Evolutionary conservation across 371 early-diverging fungal species (phyloP).

Genomic region (Lichtheimia ramosa): DNA sequence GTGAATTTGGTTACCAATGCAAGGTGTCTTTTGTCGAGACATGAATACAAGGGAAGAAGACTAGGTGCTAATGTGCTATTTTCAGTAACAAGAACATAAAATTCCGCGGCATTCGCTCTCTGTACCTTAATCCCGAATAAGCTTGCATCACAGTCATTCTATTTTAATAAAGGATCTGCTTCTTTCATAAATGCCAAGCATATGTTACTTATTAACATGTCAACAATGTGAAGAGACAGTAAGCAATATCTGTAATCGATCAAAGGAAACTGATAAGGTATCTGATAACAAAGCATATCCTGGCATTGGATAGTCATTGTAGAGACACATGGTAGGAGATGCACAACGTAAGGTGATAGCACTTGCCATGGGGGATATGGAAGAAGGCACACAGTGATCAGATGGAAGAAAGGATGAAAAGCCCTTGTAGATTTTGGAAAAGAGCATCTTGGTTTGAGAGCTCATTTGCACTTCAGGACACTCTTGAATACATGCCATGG

Average conservation of each 20-base stretch:
- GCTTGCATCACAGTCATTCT: too few species aligned
- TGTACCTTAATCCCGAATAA: too few species aligned
- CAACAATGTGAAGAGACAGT: too few species aligned
- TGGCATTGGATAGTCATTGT: conserved; percentile 7
- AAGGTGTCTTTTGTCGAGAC: conserved; percentile 1
- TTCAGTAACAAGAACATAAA: too few species aligned
- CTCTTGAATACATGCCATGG: neutral
- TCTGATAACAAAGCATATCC: conserved; percentile 9
- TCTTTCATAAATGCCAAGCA: too few species aligned
- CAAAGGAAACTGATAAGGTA: neutral
- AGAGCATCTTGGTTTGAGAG: neutral
- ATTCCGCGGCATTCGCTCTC: too few species aligned
- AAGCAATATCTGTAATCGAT: too few species aligned
- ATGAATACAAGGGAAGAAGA: too few species aligned
- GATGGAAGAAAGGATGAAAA: neutral
- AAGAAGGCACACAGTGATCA: conserved; percentile 3
- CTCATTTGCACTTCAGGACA: neutral
- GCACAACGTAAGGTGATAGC: neutral
- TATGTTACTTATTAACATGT: too few species aligned
- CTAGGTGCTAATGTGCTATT: too few species aligned
- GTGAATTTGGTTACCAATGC: conserved; percentile 1
- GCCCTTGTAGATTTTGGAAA: neutral
- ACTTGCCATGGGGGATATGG: conserved; percentile 1
- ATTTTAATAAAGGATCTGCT: too few species aligned
- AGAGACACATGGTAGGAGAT: neutral